Conservation (phyloP, 768 basidiomycete genomes). For the Russula vinacea region DNA sequence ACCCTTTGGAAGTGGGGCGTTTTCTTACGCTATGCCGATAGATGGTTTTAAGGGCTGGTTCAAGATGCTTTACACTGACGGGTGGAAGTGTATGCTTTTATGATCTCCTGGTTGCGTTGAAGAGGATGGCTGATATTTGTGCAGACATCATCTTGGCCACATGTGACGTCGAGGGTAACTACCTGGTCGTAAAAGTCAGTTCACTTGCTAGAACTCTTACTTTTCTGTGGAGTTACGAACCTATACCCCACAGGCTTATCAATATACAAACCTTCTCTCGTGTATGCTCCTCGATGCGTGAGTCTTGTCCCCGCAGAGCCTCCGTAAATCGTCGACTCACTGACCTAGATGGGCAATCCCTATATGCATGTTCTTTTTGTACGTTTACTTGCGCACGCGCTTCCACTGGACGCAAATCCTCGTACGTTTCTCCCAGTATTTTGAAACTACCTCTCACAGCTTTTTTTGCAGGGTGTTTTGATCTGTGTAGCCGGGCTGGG, state of each 20-base stretch:
- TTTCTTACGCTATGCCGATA: constrained; percentile 33
- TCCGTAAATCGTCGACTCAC: background rate
- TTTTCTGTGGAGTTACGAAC: background rate
- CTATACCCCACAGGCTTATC: constrained; percentile 53
- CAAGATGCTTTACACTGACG: constrained; percentile 66
- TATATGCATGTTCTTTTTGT: constrained; percentile 78
- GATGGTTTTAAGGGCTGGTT: constrained; percentile 85
- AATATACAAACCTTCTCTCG: constrained; percentile 83
- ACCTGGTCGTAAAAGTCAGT: constrained; percentile 69
- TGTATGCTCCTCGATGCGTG: constrained; percentile 92
- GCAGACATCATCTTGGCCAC: constrained; percentile 73
- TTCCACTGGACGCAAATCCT: constrained; percentile 84
- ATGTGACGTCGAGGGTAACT: constrained; percentile 87
- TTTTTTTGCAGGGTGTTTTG: constrained; percentile 53
- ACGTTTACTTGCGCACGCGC: constrained; percentile 73
- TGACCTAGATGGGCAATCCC: constrained; percentile 78
- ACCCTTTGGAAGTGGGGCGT: background rate
- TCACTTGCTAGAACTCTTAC: constrained; percentile 7
- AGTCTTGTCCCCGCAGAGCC: constrained; percentile 30
- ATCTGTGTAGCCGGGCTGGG: constrained; percentile 75
- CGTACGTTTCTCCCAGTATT: constrained; percentile 41
- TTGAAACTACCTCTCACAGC: background rate
- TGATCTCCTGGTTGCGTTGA: background rate
- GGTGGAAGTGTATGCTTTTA: constrained; percentile 74
- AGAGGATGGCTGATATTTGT: constrained; percentile 10